Evolutionary conservation across 2,329 filamentous ascomycete species (phyloP).

Genomic region (Domatiomyces catenatus): DNA sequence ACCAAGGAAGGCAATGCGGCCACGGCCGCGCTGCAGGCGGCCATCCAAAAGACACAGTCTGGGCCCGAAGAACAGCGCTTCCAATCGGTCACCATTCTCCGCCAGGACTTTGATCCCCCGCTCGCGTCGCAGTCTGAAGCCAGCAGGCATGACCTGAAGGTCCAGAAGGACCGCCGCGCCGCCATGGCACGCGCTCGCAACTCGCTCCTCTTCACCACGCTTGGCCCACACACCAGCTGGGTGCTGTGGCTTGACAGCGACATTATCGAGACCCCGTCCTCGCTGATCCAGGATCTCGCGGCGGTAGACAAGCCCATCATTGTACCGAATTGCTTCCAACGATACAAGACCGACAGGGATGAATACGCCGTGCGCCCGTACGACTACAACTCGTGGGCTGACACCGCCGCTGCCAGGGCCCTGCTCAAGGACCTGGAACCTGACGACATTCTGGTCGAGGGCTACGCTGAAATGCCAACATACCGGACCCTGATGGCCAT

Average conservation of each 20-base stretch:
- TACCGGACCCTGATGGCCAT: slow-evolving; percentile 86
- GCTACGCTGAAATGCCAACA: slow-evolving; percentile 83
- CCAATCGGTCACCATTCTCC: slow-evolving; percentile 80
- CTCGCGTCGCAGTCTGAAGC: slow-evolving; percentile 66
- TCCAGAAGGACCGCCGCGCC: slow-evolving; percentile 72
- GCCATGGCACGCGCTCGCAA: slow-evolving; percentile 92
- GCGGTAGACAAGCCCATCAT: slow-evolving; percentile 78
- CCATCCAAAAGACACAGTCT: slow-evolving; percentile 72
- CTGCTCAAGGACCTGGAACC: slow-evolving; percentile 67
- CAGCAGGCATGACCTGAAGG: slow-evolving; percentile 79
- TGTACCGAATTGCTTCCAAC: slow-evolving; percentile 89
- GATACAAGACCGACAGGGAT: slow-evolving; percentile 57
- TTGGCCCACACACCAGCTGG: slow-evolving; percentile 85
- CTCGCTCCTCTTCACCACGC: slow-evolving; percentile 82
- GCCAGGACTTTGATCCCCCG: slow-evolving; percentile 84
- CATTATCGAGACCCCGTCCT: slow-evolving; percentile 71
- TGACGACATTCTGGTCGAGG: slow-evolving; percentile 86
- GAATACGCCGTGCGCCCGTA: slow-evolving; percentile 67
- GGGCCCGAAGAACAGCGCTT: slow-evolving; percentile 70
- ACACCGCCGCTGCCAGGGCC: slow-evolving; percentile 63
- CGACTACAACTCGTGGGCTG: slow-evolving; percentile 96
- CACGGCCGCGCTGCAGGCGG: slow-evolving; percentile 64
- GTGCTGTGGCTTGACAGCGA: slow-evolving; percentile 92
- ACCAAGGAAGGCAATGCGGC: slow-evolving; percentile 82
- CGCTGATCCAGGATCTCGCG: slow-evolving; percentile 83